phyloP scores from a whole-genome alignment of 73 alveolate species.

The Paramecium caudatum region DNA sequence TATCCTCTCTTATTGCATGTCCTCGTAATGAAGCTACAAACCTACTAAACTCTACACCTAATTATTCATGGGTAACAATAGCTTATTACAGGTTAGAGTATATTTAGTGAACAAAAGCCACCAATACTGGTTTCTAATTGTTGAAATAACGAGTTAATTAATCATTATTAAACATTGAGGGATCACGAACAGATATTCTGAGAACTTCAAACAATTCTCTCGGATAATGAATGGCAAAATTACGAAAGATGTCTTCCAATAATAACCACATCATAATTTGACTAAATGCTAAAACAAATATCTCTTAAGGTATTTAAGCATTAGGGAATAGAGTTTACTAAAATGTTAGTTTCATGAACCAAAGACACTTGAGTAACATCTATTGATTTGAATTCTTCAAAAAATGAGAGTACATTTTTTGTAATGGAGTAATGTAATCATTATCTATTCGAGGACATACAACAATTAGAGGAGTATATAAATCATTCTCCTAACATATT shows the following conservation, averaged over 20 bases:
- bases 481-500: constrained; percentile 25
- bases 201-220: constrained; percentile 50
- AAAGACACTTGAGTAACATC: constrained; percentile 42
- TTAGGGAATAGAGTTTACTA: constrained; percentile 48
- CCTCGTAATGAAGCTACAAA: constrained; percentile 39
- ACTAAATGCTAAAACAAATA: neutral
- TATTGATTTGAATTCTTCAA: neutral
- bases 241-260: constrained; percentile 32
- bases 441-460: constrained; percentile 62
- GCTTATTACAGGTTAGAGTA: neutral
- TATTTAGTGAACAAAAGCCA: constrained; percentile 6
- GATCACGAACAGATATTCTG: neutral
- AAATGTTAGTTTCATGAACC: constrained; percentile 61
- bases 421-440: constrained; percentile 65
- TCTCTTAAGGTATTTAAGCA: neutral
- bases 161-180: neutral
- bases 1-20: neutral
- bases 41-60: constrained; percentile 24
- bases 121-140: neutral
- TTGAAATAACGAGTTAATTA: constrained; percentile 26
- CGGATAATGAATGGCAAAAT: constrained; percentile 25
- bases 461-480: constrained; percentile 58
- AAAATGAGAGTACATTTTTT: constrained; percentile 40
- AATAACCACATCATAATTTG: constrained; percentile 60
- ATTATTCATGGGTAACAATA: constrained; percentile 19